phyloP scores from a whole-genome alignment of 495 filamentous ascomycete species.

The Chaetomium fimeti region DNA sequence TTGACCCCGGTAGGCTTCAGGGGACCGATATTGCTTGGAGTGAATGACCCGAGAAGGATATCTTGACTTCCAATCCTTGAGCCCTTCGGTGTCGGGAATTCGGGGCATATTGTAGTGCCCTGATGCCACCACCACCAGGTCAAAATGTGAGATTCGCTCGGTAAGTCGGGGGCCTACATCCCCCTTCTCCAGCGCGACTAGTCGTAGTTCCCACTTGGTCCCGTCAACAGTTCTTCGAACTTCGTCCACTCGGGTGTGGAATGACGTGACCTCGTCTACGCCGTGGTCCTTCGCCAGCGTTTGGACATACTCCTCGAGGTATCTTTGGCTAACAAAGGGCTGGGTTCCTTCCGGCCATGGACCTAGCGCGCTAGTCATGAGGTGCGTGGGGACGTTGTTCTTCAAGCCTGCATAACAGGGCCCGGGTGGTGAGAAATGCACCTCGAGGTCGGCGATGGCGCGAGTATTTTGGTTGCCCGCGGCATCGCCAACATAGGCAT shows the following conservation, averaged over 20 bases:
- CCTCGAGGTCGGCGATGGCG: conserved; percentile 18
- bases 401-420: conserved; percentile 58
- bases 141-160: conserved; percentile 45
- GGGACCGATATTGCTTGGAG: conserved; percentile 60
- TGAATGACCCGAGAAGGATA: conserved; percentile 55
- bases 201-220: conserved; percentile 52
- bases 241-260: conserved; percentile 58
- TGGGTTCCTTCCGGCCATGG: conserved; percentile 60
- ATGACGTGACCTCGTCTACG: conserved; percentile 51
- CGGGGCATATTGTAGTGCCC: conserved; percentile 60
- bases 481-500: neutral
- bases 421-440: conserved; percentile 40
- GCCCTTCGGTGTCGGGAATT: conserved; percentile 55
- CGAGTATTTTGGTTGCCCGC: neutral
- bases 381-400: conserved; percentile 63
- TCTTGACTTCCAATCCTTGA: conserved; percentile 51
- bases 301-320: conserved; percentile 60
- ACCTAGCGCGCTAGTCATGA: conserved; percentile 60
- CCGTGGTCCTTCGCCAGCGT: conserved; percentile 51
- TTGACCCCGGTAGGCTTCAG: conserved; percentile 46
- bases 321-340: conserved; percentile 54
- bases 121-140: conserved; percentile 57
- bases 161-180: conserved; percentile 16
- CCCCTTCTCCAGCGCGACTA: conserved; percentile 37
- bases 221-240: conserved; percentile 45